phyloP scores from a whole-genome alignment of 2,329 filamentous ascomycete species.

The Arthroderma sp. region DNA sequence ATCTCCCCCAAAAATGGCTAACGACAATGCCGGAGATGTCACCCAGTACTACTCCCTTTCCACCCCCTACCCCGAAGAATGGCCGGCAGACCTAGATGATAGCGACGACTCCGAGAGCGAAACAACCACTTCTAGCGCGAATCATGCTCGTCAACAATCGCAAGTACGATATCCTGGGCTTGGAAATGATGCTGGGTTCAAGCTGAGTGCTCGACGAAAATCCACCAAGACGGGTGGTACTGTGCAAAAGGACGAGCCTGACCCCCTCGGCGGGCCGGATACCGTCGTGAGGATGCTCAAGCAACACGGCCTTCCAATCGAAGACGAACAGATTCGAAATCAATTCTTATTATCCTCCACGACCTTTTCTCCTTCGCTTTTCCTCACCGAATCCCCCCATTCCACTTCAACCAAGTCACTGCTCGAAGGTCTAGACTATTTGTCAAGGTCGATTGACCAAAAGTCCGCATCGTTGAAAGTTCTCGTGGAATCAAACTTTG shows the following conservation, averaged over 20 bases:
- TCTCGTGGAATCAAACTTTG: constrained; percentile 93
- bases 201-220: constrained; percentile 60
- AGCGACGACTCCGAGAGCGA: constrained; percentile 52
- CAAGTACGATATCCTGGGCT: constrained; percentile 53
- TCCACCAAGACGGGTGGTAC: constrained; percentile 54
- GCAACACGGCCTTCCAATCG: constrained; percentile 62
- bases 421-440: constrained; percentile 66
- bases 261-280: constrained; percentile 75
- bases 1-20: constrained; percentile 39
- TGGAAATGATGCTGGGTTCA: constrained; percentile 50
- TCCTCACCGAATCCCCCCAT: constrained; percentile 83
- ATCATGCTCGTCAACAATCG: constrained; percentile 37
- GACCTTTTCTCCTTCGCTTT: constrained; percentile 82
- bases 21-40: constrained; percentile 56
- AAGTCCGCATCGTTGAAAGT: constrained; percentile 95
- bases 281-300: constrained; percentile 74
- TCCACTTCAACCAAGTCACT: constrained; percentile 71
- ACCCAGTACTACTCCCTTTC: constrained; percentile 83
- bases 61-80: constrained; percentile 64
- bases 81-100: constrained; percentile 71
- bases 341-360: constrained; percentile 92
- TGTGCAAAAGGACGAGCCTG: constrained; percentile 81
- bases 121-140: constrained; percentile 13
- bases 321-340: constrained; percentile 69
- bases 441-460: constrained; percentile 88